phyloP scores from a whole-genome alignment of 2,329 filamentous ascomycete genomes.

The Bipolaris cookei region DNA sequence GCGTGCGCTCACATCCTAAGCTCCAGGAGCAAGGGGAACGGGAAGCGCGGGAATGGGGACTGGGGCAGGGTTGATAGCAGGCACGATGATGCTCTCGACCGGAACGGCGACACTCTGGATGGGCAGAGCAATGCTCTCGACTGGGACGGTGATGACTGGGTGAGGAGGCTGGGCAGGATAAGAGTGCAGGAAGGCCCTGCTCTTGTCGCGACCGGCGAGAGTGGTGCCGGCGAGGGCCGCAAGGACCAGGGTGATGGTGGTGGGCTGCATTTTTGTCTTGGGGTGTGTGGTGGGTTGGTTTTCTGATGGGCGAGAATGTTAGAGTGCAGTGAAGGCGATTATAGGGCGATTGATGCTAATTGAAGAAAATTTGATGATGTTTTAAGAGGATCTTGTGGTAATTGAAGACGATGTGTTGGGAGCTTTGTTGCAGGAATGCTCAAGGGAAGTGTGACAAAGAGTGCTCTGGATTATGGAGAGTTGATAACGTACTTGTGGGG shows the following conservation, averaged over 20 bases:
- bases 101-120: neutral
- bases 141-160: neutral
- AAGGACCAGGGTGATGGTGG: neutral
- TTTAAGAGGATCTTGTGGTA: no score
- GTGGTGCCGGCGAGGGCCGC: neutral
- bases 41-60: neutral
- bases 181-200: neutral
- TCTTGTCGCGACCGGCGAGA: neutral
- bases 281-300: neutral
- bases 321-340: neutral
- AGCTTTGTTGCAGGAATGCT: neutral
- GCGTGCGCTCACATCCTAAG: neutral
- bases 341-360: neutral
- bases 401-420: no score
- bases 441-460: neutral
- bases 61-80: neutral
- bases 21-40: neutral
- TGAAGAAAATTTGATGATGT: neutral
- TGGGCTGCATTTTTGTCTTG: conserved; percentile 6
- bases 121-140: neutral
- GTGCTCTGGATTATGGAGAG: neutral
- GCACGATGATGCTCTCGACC: neutral
- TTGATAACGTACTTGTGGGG: neutral
- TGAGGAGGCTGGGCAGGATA: neutral
- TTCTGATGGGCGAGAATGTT: neutral